phyloP scores from a whole-genome alignment of 192 early-diverging fungal species.

The Coemansia asiatica region DNA sequence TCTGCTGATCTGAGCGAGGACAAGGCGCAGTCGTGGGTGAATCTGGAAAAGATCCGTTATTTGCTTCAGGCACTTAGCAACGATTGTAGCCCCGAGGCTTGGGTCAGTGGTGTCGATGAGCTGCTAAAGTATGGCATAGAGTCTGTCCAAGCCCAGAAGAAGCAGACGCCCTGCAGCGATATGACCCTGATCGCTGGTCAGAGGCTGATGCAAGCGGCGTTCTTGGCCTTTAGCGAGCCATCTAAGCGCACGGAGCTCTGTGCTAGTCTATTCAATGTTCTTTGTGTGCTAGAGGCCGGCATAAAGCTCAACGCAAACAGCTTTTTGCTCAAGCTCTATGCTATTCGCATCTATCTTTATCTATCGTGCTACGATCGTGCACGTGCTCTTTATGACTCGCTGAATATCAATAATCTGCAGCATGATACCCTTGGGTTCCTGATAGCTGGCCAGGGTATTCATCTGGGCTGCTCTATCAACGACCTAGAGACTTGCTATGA shows the following conservation, averaged over 20 bases:
- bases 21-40: conserved; percentile 39
- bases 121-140: conserved; percentile 33
- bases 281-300: conserved; percentile 73
- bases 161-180: conserved; percentile 40
- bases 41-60: conserved; percentile 44
- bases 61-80: conserved; percentile 34
- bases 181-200: conserved; percentile 42
- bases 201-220: conserved; percentile 35
- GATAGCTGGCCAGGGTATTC: conserved; percentile 33
- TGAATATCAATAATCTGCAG: conserved; percentile 93
- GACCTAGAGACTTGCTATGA: conserved; percentile 60
- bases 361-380: conserved; percentile 66
- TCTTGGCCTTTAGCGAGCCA: conserved; percentile 23
- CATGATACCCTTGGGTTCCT: conserved; percentile 78
- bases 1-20: conserved; percentile 14
- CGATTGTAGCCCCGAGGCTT: conserved; percentile 23
- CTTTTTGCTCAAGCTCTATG: conserved; percentile 84
- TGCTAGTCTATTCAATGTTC: conserved; percentile 42
- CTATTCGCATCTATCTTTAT: conserved; percentile 77
- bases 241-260: conserved; percentile 12
- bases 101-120: conserved; percentile 17
- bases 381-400: conserved; percentile 61
- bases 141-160: conserved; percentile 22
- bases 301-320: conserved; percentile 73
- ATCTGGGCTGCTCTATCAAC: conserved; percentile 35